Conservation (phyloP, 2,329 filamentous ascomycete genomes). For the Zopfia rhizophila region DNA sequence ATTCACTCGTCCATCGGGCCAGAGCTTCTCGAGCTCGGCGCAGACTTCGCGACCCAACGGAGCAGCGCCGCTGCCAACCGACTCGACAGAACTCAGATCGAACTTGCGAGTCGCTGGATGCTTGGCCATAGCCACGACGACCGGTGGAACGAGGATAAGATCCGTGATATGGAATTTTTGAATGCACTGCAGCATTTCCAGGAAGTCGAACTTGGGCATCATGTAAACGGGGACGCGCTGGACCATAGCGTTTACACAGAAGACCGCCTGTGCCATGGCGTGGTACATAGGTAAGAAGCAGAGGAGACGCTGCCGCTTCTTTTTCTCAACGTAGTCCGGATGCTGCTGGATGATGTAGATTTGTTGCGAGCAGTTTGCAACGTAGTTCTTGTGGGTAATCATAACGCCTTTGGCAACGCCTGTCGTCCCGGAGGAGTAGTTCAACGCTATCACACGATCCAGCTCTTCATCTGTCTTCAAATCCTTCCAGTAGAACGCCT, state of each 20-base stretch:
- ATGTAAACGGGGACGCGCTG: constrained; percentile 76
- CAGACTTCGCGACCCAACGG: constrained; percentile 61
- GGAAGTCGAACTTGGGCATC: constrained; percentile 81
- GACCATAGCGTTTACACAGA: constrained; percentile 68
- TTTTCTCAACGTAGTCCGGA: constrained; percentile 61
- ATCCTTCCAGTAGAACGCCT: constrained; percentile 71
- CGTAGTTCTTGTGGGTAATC: constrained; percentile 80
- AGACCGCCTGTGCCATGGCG: constrained; percentile 72
- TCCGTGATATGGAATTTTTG: constrained; percentile 75
- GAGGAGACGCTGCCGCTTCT: constrained; percentile 59
- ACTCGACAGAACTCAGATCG: constrained; percentile 73
- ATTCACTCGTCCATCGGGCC: constrained; percentile 60
- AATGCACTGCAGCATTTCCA: constrained; percentile 74
- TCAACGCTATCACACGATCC: constrained; percentile 72
- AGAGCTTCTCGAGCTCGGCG: constrained; percentile 67
- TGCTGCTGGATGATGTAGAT: constrained; percentile 59
- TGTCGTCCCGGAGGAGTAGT: constrained; percentile 83
- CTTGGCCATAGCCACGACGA: constrained; percentile 78
- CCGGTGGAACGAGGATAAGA: constrained; percentile 76
- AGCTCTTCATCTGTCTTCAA: constrained; percentile 60
- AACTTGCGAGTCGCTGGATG: constrained; percentile 72
- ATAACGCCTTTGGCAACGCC: constrained; percentile 86
- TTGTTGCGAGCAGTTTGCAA: constrained; percentile 74
- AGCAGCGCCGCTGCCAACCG: constrained; percentile 73
- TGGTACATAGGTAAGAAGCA: constrained; percentile 74